Evolutionary conservation across 371 early-diverging fungal genomes (phyloP).

Genomic region (Mortierella sp.): DNA sequence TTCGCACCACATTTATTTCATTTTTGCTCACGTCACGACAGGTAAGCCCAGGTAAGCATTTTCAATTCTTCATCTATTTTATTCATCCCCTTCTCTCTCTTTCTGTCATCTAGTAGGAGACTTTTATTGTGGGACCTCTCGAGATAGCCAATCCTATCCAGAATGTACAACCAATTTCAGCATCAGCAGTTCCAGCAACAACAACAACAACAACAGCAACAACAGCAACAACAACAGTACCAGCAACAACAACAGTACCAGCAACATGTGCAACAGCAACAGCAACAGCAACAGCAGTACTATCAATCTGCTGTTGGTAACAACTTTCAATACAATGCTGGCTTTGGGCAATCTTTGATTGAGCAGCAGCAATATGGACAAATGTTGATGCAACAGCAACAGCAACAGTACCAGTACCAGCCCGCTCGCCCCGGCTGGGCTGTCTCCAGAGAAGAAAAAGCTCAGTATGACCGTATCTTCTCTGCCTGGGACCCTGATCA

Average conservation of each 20-base stretch:
- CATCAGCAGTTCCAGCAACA: constrained; percentile 13
- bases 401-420: constrained; percentile 50
- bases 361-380: constrained; percentile 45
- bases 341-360: constrained; percentile 37
- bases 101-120: neutral
- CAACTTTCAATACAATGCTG: constrained; percentile 50
- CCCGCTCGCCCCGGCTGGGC: constrained; percentile 74
- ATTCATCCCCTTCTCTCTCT: neutral
- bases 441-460: constrained; percentile 82
- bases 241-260: constrained; percentile 20
- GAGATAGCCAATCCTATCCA: neutral
- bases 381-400: constrained; percentile 26
- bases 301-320: constrained; percentile 43
- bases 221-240: constrained; percentile 22
- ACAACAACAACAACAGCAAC: constrained; percentile 26
- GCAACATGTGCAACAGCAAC: constrained; percentile 31
- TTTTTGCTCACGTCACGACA: no score
- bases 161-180: constrained; percentile 21
- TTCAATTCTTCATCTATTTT: neutral
- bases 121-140: neutral
- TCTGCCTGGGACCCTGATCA: constrained; percentile 87
- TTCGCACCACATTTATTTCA: neutral
- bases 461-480: constrained; percentile 86
- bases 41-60: no score
- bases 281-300: constrained; percentile 42